Percentiles rank a stretch among this genome's conserved stretches.
Evolutionary conservation across 163 green algal genomes (phyloP).

Genomic region (Scenedesmus sp.): DNA sequence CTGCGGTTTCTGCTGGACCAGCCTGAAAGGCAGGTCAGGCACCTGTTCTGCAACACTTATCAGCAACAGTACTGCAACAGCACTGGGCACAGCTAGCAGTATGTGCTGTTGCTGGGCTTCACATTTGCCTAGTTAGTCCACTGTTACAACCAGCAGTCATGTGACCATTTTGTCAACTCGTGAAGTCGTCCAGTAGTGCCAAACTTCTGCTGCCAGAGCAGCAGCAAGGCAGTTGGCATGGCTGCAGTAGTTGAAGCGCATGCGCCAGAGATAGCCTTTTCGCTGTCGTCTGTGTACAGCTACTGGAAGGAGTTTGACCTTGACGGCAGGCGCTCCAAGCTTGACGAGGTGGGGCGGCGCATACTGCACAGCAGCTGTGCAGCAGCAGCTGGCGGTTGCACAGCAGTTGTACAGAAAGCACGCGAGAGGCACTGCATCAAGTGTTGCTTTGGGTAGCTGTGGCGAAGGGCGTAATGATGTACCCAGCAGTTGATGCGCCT

Average conservation of each 20-base stretch:
- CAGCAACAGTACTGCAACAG: background rate
- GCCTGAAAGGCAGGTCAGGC: background rate
- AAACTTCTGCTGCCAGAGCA: background rate
- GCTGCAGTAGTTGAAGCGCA: background rate
- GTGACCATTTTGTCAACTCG: background rate
- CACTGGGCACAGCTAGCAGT: no score
- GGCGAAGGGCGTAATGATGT: no score
- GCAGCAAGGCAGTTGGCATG: background rate
- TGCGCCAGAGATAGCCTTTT: slow-evolving; percentile 21
- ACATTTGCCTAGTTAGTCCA: no score
- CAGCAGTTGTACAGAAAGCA: background rate
- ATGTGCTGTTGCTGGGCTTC: no score
- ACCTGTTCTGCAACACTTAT: background rate
- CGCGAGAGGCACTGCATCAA: background rate
- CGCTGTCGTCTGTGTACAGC: slow-evolving; percentile 56
- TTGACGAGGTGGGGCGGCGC: slow-evolving; percentile 80
- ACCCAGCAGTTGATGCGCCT: no score
- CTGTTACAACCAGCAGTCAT: background rate
- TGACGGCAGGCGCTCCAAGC: slow-evolving; percentile 71
- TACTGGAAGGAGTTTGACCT: slow-evolving; percentile 90
- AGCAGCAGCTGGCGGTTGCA: no score
- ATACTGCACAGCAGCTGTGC: background rate
- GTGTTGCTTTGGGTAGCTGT: background rate
- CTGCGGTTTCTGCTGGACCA: background rate
- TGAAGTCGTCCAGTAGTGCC: background rate